Percentiles rank a stretch among this genome's conserved stretches.
phyloP scores from a whole-genome alignment of 345 rosid species.

The Rhizophora apiculata region DNA sequence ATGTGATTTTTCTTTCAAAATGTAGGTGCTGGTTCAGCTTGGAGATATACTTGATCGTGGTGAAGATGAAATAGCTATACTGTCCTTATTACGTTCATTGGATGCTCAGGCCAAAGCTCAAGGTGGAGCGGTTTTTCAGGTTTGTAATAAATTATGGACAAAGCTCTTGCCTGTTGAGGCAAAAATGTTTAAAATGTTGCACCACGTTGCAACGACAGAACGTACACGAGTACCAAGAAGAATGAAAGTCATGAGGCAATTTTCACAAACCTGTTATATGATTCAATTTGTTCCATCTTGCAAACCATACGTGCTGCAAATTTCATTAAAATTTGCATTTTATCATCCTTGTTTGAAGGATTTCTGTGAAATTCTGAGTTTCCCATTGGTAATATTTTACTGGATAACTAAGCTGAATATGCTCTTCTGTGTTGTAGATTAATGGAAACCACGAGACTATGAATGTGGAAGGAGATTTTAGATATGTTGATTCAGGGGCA shows the following conservation, averaged over 20 bases:
- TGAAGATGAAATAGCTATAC: slow-evolving; percentile 77
- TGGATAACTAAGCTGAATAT: not conserved
- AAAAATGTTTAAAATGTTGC: not conserved
- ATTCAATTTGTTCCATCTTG: not conserved
- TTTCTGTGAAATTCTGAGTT: not conserved
- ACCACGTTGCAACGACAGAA: not conserved
- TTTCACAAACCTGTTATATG: too few species aligned
- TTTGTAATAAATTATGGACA: slow-evolving; percentile 28
- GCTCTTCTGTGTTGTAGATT: slow-evolving; percentile 37
- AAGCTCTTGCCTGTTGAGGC: not conserved
- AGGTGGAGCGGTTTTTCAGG: slow-evolving; percentile 96
- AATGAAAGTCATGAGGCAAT: not conserved
- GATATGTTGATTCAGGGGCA: slow-evolving; percentile 71
- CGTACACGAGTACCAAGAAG: not conserved
- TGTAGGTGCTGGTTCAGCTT: slow-evolving; percentile 71
- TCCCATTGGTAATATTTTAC: not conserved
- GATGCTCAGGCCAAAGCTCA: slow-evolving; percentile 71
- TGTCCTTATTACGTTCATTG: slow-evolving; percentile 66
- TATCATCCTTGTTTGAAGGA: not conserved
- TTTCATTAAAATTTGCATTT: not conserved
- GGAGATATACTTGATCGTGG: slow-evolving; percentile 97
- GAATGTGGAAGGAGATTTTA: slow-evolving; percentile 89
- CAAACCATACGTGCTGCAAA: too few species aligned
- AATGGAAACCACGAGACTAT: slow-evolving; percentile 95
- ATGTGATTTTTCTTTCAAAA: slow-evolving; percentile 13